Evolutionary conservation across 2,329 filamentous ascomycete species (phyloP).

Genomic region (Colletotrichum sp.): DNA sequence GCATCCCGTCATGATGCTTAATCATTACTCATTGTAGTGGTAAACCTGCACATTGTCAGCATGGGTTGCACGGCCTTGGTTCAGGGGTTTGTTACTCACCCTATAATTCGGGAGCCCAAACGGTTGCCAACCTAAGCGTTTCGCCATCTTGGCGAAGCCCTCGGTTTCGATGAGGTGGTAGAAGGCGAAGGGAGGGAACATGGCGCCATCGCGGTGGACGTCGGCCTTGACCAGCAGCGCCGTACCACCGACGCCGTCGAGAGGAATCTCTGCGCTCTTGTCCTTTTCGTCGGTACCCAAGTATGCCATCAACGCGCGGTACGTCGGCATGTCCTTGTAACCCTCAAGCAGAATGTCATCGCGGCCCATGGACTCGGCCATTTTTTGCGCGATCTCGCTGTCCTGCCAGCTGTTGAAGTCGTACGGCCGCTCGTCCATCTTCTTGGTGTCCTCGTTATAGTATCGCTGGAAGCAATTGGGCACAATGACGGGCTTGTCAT

Average conservation of each 20-base stretch:
- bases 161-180: constrained; percentile 98
- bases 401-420: constrained; percentile 99
- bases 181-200: constrained; percentile 97
- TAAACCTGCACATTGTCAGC: constrained; percentile 66
- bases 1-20: not conserved
- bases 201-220: constrained; percentile 95
- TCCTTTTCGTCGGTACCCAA: constrained; percentile 67
- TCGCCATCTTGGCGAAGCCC: constrained; percentile 97
- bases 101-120: constrained; percentile 97
- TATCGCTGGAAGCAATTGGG: constrained; percentile 96
- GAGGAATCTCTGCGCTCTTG: constrained; percentile 66
- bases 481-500: constrained; percentile 90
- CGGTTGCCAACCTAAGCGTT: constrained; percentile 82
- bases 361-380: constrained; percentile 81
- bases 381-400: constrained; percentile 75
- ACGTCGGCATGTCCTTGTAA: constrained; percentile 92
- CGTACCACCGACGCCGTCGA: constrained; percentile 95
- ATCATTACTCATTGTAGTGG: constrained; percentile 81
- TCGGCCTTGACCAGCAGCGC: constrained; percentile 94
- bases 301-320: constrained; percentile 89
- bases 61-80: not conserved
- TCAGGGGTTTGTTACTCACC: constrained; percentile 56
- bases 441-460: constrained; percentile 70
- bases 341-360: constrained; percentile 95
- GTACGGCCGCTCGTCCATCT: constrained; percentile 81